phyloP scores from a whole-genome alignment of 2,329 filamentous ascomycete species.

The Diaporthe capsici region DNA sequence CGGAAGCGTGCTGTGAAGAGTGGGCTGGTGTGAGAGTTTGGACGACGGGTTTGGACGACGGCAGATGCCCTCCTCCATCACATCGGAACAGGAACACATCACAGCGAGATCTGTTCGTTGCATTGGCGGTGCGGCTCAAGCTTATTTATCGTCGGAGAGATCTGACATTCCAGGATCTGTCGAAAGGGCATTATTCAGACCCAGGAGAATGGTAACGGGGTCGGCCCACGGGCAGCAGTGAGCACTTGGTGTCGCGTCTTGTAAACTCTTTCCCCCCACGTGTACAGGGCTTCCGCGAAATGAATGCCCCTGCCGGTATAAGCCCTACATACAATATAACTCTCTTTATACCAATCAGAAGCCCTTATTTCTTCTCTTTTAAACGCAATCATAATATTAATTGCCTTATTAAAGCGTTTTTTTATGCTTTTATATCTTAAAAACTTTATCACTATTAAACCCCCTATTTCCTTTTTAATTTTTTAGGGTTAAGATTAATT shows the following conservation, averaged over 20 bases:
- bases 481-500: too few relatives aligned
- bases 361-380: too few relatives aligned
- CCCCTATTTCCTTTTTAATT: too few relatives aligned
- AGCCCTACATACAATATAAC: too few relatives aligned
- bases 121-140: slow-evolving; percentile 18
- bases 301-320: too few relatives aligned
- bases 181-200: neutral
- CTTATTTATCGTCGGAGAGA: slow-evolving; percentile 22
- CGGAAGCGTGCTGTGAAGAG: slow-evolving; percentile 11
- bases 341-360: too few relatives aligned
- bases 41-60: neutral
- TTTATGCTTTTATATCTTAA: too few relatives aligned
- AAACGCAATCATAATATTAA: too few relatives aligned
- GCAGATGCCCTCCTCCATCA: neutral
- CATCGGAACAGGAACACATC: neutral
- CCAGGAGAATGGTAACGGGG: neutral
- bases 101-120: slow-evolving; percentile 10
- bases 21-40: neutral
- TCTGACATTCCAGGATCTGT: neutral
- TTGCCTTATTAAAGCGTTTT: too few relatives aligned
- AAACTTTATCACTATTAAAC: too few relatives aligned
- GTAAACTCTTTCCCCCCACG: neutral
- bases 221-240: slow-evolving; percentile 12
- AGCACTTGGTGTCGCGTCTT: neutral
- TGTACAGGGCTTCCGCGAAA: too few relatives aligned